Evolutionary conservation across 2,329 filamentous ascomycete species (phyloP).

Genomic region (Sclerotinia spermophila): DNA sequence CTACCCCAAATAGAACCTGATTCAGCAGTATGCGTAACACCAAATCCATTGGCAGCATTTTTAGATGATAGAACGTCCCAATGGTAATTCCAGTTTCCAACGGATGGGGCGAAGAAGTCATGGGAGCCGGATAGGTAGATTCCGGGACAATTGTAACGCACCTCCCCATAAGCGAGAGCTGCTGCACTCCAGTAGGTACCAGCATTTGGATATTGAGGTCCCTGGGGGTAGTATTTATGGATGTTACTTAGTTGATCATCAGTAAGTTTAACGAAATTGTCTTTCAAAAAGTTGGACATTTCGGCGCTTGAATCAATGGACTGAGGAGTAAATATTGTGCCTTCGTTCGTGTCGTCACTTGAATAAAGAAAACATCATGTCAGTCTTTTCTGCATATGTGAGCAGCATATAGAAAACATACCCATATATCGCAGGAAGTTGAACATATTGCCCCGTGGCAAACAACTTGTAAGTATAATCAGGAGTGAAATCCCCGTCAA

Average conservation of each 20-base stretch:
- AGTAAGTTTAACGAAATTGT: constrained; percentile 56
- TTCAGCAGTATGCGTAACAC: constrained; percentile 65
- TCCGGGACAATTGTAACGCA: constrained; percentile 62
- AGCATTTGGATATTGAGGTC: constrained; percentile 45
- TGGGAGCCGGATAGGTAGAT: constrained; percentile 45
- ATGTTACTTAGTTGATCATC: constrained; percentile 48
- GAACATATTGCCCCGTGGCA: constrained; percentile 47
- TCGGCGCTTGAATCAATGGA: constrained; percentile 45
- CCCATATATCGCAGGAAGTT: constrained; percentile 51
- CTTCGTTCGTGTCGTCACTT: constrained; percentile 60
- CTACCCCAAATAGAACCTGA: constrained; percentile 61
- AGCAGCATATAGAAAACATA: constrained; percentile 15
- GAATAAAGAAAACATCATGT: not conserved
- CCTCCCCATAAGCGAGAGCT: constrained; percentile 58
- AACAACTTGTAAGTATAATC: constrained; percentile 51
- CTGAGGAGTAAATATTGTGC: constrained; percentile 56
- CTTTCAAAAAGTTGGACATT: constrained; percentile 53
- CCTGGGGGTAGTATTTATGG: constrained; percentile 52
- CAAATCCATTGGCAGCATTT: constrained; percentile 50
- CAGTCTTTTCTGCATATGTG: not conserved
- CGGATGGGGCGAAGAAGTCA: constrained; percentile 26
- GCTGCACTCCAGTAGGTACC: constrained; percentile 58
- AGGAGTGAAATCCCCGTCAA: constrained; percentile 52
- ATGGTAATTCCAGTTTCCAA: constrained; percentile 61
- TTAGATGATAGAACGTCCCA: constrained; percentile 55